These are phyloP conservation scores for Chrysoporthe cubensis DNA, from an alignment of 2,329 filamentous ascomycete genomes.

Conservation along the genomic window DNA sequence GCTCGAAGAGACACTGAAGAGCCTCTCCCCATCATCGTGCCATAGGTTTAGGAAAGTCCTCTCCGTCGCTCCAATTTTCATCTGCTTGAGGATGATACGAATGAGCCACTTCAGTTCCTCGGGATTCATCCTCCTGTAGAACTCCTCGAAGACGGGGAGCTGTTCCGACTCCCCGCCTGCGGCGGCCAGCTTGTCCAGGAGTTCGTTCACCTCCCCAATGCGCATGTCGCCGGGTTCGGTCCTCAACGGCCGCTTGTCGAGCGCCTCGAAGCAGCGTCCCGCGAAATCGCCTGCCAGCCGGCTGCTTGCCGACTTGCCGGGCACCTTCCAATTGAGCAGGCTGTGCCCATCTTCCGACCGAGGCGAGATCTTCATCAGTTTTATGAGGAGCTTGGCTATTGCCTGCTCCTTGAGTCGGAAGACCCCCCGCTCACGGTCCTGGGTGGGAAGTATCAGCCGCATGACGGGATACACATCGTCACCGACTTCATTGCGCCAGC, in stretches of 20 bases:
- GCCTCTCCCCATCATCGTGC: conserved; percentile 75
- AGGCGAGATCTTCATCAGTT: conserved; percentile 88
- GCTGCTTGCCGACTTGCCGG: conserved; percentile 66
- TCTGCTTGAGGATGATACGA: conserved; percentile 83
- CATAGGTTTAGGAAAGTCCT: conserved; percentile 84
- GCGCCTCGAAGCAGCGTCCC: conserved; percentile 82
- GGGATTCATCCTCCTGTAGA: conserved; percentile 90
- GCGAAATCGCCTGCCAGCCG: conserved; percentile 88
- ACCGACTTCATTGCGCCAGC: conserved; percentile 88
- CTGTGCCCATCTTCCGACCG: conserved; percentile 87
- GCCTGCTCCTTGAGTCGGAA: conserved; percentile 93
- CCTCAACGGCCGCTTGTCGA: conserved; percentile 81
- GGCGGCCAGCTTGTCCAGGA: conserved; percentile 77
- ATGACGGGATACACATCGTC: conserved; percentile 92
- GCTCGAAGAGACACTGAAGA: conserved; percentile 91
- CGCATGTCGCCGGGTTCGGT: conserved; percentile 76
- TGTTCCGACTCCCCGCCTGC: conserved; percentile 84
- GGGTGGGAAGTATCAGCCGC: conserved; percentile 87
- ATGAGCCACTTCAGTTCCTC: conserved; percentile 95
- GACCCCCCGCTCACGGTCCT: conserved; percentile 88
- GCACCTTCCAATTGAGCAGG: conserved; percentile 90
- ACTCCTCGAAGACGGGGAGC: conserved; percentile 76
- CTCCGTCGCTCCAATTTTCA: conserved; percentile 78
- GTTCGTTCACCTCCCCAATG: conserved; percentile 86
- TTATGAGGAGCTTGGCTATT: conserved; percentile 88